Evolutionary conservation across 176 grass and related monocot genomes (phyloP), one percentile per base, ranked within the genome.

Genomic region (Ananas comosus): DNA sequence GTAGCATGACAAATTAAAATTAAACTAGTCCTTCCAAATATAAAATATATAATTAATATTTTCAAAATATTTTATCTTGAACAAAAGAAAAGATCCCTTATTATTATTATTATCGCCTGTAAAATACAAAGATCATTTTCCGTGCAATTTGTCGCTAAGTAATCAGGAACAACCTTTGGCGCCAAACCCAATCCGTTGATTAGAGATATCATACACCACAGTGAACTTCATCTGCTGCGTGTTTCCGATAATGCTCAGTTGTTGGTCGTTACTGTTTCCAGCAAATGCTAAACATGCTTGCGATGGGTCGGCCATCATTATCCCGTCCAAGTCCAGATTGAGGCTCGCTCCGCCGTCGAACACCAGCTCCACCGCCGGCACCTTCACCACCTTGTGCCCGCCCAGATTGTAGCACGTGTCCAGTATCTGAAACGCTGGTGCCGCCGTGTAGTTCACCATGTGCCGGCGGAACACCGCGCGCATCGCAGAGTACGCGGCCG

Each of bases 391-490:
- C 9, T 0, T 7, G 50, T 79, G 17, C 0, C 76, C 84, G 1
- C 81, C 92, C 52, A 97, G 90, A 83, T 97, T 71, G 76, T 87
- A 97, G 74, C 93, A 97, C 29, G 86, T 92, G 81, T 92, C 86
- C 5, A 92, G 84, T 85, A 92, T 92, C 51, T 86, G 87, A 48
- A 87, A 48, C 14, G 71, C 74, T 4, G 79, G 83, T 17, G 88
- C 93, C 64, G 18, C 16, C 70, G 27, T 49, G 71, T 96, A 91
- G 70, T 24, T 42, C 48, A 51, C 54, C 89, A 97, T 96, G 42
- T 2, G 28, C 3, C 65, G 3, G 51, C 50, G 33, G 70, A 97
- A 97, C 28, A 49, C 49, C 51, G 59, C 10, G 42, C 86, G 64
- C 11, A 97, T 65, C 71, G 73, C 68, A 1, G n/a, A 1, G 82